Conservation (phyloP, 192 early-diverging fungal species). For the Umbelopsis ramanniana region DNA sequence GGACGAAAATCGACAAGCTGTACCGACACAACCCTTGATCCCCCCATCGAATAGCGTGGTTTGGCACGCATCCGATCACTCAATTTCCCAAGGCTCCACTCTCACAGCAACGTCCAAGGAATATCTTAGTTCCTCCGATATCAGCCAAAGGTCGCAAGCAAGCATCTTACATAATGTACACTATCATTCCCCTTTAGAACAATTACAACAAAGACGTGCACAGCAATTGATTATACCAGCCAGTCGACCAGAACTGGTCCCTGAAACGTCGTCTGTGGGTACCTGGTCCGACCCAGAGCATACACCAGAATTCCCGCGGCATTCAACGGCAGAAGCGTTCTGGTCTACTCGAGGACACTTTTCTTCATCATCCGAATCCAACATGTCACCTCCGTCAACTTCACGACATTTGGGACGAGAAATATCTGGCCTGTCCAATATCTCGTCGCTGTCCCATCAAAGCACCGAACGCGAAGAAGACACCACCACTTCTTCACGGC, state of each 20-base stretch:
- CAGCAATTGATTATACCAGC: neutral
- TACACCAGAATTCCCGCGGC: neutral
- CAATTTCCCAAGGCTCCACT: constrained; percentile 1
- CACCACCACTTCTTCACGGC: neutral
- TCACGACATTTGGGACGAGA: neutral
- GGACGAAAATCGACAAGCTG: neutral
- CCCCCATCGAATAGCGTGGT: neutral
- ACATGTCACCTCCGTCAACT: neutral
- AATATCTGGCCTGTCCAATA: neutral
- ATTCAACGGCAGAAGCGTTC: neutral
- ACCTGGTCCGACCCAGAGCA: constrained; percentile 15
- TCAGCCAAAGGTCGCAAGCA: constrained; percentile 11
- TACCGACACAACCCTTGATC: neutral
- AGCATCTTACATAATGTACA: constrained; percentile 6
- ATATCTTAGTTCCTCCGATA: constrained; percentile 13
- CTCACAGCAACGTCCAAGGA: neutral
- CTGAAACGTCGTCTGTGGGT: neutral
- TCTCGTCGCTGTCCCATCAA: neutral
- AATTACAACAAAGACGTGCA: neutral
- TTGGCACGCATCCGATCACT: constrained; percentile 3
- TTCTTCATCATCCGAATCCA: neutral
- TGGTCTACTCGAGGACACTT: constrained; percentile 11
- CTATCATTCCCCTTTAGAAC: constrained; percentile 14
- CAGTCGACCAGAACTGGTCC: neutral
- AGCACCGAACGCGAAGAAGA: neutral